Conservation (phyloP, 129 eudicot species). For the Ambrosia trifida region DNA sequence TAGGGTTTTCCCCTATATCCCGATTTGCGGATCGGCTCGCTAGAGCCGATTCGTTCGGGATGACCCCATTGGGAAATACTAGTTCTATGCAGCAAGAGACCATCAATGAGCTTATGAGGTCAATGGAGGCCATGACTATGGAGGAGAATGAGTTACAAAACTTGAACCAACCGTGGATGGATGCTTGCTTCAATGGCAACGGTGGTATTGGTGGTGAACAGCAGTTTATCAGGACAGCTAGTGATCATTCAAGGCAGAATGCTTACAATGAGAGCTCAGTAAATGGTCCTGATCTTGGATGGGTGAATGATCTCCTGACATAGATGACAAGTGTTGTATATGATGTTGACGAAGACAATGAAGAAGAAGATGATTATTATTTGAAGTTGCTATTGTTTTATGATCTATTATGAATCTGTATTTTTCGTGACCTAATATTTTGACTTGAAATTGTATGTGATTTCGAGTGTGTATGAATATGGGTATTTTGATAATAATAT, state of each 20-base stretch:
- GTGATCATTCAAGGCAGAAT: slow-evolving; percentile 31
- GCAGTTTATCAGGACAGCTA: neutral
- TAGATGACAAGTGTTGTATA: neutral
- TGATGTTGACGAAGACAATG: slow-evolving; percentile 11
- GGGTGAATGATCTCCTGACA: slow-evolving; percentile 40
- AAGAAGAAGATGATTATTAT: neutral
- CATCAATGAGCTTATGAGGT: slow-evolving; percentile 30
- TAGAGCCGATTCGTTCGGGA: slow-evolving; percentile 18
- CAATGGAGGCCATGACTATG: slow-evolving; percentile 30
- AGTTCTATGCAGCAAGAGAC: slow-evolving; percentile 1
- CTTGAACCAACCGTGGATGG: slow-evolving; percentile 27
- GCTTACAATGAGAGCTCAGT: neutral
- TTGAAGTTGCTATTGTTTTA: neutral
- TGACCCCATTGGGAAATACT: slow-evolving; percentile 18
- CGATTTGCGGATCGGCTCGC: slow-evolving; percentile 30
- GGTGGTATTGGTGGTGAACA: slow-evolving; percentile 15
- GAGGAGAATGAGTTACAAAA: slow-evolving; percentile 20
- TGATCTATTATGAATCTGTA: slow-evolving; percentile 9
- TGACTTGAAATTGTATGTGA: neutral
- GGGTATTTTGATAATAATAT: too few relatives aligned
- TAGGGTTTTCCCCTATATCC: slow-evolving; percentile 27
- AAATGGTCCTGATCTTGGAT: slow-evolving; percentile 36
- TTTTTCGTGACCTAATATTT: neutral
- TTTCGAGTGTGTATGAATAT: too few relatives aligned
- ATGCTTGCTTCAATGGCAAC: neutral